Evolutionary conservation across 2,329 filamentous ascomycete species (phyloP), one percentile per base, ranked within the genome.

Genomic region (Colletotrichum tropicicola): DNA sequence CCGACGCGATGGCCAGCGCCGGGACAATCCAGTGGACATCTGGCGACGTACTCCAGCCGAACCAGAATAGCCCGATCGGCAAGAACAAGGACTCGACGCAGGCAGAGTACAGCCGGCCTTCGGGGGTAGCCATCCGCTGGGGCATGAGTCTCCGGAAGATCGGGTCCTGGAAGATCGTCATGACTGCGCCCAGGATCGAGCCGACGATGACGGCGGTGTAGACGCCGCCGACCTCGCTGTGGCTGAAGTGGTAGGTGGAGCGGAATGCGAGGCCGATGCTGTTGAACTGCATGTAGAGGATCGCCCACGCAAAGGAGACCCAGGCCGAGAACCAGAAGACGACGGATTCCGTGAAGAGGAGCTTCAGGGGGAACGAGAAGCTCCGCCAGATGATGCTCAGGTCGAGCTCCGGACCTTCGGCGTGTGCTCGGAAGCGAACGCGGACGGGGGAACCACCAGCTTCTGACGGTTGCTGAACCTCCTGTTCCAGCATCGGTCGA

Each of bases 341-440:
- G 28, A 91, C 89, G 2, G 88, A 88, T 68, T 91, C 89, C 1
- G 84, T 82, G 43, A 88, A 71, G 6, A 91, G 79, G 80, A 92
- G 84, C 70, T 89, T 87, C 75, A 97, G 96, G 0, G 93, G 93
- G 0, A 93, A 86, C 68, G 88, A 89, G 8, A 94, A 94, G 92
- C 63, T 85, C 87, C 17, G 73, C 71, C 10, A 97, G 74, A 0
- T 88, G 89, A 23, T 95, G 91, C 69, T 97, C 93, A 1, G 88
- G 87, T 69, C 88, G 88, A 45, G 94, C 92, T 66, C 59, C 0
- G 70, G 56, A 1, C 65, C 49, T 6, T 72, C 70, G 12, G 37
- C 17, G 19, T 39, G 47, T 13, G 51, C 51, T 12, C 12, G 30
- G 21, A 61, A 61, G n/a, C 6, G 25, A 10, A 61, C 43, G 6